Base-by-base conservation (phyloP, 352 stramenopile species). In the Halophytophthora batemanensis region DNA sequence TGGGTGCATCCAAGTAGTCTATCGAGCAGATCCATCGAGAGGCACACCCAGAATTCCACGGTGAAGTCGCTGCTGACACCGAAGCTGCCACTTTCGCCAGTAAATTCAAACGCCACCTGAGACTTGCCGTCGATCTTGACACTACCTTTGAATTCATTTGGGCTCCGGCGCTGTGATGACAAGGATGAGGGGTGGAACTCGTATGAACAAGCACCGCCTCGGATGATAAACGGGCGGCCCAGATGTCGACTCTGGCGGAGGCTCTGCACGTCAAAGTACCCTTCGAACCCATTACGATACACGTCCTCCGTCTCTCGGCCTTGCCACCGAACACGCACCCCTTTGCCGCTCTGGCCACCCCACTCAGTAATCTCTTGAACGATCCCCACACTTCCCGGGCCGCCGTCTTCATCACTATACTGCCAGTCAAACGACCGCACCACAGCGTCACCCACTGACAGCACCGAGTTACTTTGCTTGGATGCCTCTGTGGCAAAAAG, bases 391-490 rank as follows among this genome's bases (percentile, higher is more conserved):
- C 62, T 73, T n/a, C 82, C 82, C 18, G 61, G 21, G 6, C 74
- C 76, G 28, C 82, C 82, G 45, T 91, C 82, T 72, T 93, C 82
- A 25, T 90, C 58, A 2, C 55, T 79, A 47, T 89, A 91, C 40
- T 74, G 62, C 82, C 82, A 93, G 37, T 91, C 79, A 22, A 54
- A 59, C 14, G 80, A 82, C 4, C 80, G 69, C 41, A 86, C 59
- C 2, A 93, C 79, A 11, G 57, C 39, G 31, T 93, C 76, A 1
- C 69, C 73, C 21, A 70, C 50, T 28, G 66, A 75, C 45, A 79
- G 29, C 10, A 74, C 57, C 28, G 56, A 45, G 10, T 39, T 64
- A 3, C 34, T 39, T 17, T 59, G 53, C 10, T 74, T 71, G 21
- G 59, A 35, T 6, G 42, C 41, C 17, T 86, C 76, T 8, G 28